Base-by-base conservation (phyloP, 257 asterid species). In the Solanum rostratum region DNA sequence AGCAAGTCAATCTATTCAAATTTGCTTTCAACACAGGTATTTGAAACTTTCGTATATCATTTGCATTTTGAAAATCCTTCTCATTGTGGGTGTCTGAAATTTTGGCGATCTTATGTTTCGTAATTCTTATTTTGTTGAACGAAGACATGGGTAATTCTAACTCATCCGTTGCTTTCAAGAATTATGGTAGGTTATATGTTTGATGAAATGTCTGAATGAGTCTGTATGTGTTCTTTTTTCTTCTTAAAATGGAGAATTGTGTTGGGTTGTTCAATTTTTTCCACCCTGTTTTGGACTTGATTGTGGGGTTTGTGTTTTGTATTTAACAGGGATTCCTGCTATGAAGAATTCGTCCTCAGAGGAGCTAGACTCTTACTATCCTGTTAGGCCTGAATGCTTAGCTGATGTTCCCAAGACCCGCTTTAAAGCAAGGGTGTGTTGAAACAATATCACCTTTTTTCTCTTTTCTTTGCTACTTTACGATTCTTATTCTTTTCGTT, bases 391-490 rank as follows among this genome's bases (percentile, higher is more conserved):
- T n/a, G 98, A 95, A 88, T 94, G 97, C 80, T 93, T 85, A 87
- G 98, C 91, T 60, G 97, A 93, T 86, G 94, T 91, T 63, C 98
- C 98, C 74, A 91, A 91, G 90, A 92, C 95, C 68, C 93, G 97
- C 59, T 96, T 94, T 87, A 96, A 93, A 86, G 92, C 99, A 18
- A 88, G 97, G 96, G 99, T 96, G 83, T 74, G 96, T 63, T 8
- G 33, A 43, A 65, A 39, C 74, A 16, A 63, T 73, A 29, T 46
- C 29, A 52, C 27, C 78, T 60, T 74, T 60, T 74, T 6, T 0
- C 0, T 27, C 24, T 41, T 22, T 46, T 74, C 18, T 15, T 3
- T 66, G 49, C 76, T 33, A 66, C 76, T 66, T 33, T 16, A 30
- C 24, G 30, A 2, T 68, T 33, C 49, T 68, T 37, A 2, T 37